A percentile compares a stretch with the other conserved stretches of the same genome.
These are phyloP conservation scores for Tephrocybe rancida DNA, from an alignment of 768 basidiomycete genomes.

Conservation along the genomic window DNA sequence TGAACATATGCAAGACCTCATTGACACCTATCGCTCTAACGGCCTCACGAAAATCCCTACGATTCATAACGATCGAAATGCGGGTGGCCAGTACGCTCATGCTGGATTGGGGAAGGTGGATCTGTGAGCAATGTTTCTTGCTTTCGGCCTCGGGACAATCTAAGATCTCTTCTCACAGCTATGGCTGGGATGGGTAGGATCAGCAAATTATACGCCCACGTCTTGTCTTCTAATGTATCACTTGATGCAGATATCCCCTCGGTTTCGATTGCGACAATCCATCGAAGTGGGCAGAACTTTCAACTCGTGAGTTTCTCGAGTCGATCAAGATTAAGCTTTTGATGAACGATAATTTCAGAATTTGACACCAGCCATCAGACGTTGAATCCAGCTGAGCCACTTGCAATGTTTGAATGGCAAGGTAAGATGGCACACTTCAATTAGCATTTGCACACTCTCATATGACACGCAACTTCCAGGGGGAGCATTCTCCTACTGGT, in stretches of 20 bases:
- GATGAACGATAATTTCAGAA: conserved; percentile 16
- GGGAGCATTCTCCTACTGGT: conserved; percentile 40
- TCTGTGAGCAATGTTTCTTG: conserved; percentile 21
- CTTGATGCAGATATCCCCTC: conserved; percentile 52
- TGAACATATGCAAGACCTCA: conserved; percentile 46
- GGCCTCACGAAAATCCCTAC: conserved; percentile 39
- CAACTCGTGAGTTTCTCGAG: conserved; percentile 27
- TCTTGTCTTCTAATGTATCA: conserved; percentile 14
- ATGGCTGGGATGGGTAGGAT: conserved; percentile 40
- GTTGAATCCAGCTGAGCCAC: conserved; percentile 36
- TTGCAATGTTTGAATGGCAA: conserved; percentile 41
- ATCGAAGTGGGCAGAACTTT: conserved; percentile 46
- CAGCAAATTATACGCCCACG: neutral
- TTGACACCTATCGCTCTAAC: conserved; percentile 34
- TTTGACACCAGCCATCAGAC: conserved; percentile 32
- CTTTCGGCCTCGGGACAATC: neutral
- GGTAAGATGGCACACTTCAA: conserved; percentile 15
- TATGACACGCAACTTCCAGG: conserved; percentile 14
- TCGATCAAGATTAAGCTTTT: neutral
- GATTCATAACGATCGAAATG: conserved; percentile 36
- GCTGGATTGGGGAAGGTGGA: conserved; percentile 36
- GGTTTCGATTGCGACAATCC: conserved; percentile 69
- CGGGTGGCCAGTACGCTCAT: conserved; percentile 30
- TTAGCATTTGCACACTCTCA: neutral
- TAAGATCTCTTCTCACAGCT: conserved; percentile 24